Base-by-base conservation (phyloP, 2,329 filamentous ascomycete genomes). In the Fusarium poae region DNA sequence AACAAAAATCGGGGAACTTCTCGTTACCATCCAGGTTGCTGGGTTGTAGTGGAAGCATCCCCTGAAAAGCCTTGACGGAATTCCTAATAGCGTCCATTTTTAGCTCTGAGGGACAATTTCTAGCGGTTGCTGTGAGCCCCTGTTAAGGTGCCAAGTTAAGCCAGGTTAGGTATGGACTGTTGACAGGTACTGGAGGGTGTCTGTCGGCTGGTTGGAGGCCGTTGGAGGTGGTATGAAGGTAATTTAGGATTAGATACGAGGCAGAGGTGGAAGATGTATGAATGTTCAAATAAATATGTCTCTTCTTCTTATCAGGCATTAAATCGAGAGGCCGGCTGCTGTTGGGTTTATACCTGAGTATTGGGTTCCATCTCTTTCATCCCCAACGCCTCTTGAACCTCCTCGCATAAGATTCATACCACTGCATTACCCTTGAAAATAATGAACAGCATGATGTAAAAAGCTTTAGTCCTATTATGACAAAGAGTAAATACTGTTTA, bases 1-100 rank as follows among this genome's bases (percentile, higher is more conserved):
- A 82, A 83, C 81, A 82, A 79, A 80, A 78, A 74, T 78, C 76
- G 71, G 79, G 78, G 77, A 80, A 80, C 73, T 76, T 74, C 72
- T 80, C 76, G 61, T 72, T 75, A 68, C 68, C 63, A 59, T 72
- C 72, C 62, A 68, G 70, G 79, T 81, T 82, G 79, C 79, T 71
- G 75, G 78, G 80, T 74, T 75, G 76, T 71, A 68, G 72, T 57
- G 66, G 68, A 49, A 65, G 64, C 68, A 65, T 71, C 73, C 71
- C 72, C 69, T 74, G 72, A 71, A 59, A 44, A 43, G 32, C 71
- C 42, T 60, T 54, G 54, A 42, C 34, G 35, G 65, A 54, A 66
- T 62, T 62, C 52, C 67, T 63, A 65, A 51, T 66, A 51, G 67
- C 50, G 46, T 53, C 66, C 73, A 74, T 72, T 66, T 65, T 67